These are phyloP conservation scores for Phytophthora sp. DNA, from an alignment of 352 stramenopile species.

Conservation along the genomic window DNA sequence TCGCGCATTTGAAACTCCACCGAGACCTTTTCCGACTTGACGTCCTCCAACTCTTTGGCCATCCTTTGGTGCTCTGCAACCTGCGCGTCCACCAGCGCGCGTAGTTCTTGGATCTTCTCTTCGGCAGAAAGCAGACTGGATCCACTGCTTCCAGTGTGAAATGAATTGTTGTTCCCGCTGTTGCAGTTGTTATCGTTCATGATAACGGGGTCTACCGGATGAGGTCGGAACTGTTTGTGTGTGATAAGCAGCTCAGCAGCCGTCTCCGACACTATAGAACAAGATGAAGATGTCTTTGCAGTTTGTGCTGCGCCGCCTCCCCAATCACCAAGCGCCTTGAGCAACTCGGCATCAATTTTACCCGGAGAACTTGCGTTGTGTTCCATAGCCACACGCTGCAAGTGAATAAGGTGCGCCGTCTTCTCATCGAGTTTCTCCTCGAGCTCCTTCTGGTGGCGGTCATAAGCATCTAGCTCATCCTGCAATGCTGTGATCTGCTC, in stretches of 20 bases:
- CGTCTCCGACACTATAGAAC: slow-evolving; percentile 8
- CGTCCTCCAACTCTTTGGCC: slow-evolving; percentile 85
- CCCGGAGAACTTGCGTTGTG: slow-evolving; percentile 72
- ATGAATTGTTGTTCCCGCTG: slow-evolving; percentile 27
- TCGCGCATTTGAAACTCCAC: slow-evolving; percentile 88
- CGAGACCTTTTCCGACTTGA: slow-evolving; percentile 89
- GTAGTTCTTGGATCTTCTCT: slow-evolving; percentile 88
- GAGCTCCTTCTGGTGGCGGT: slow-evolving; percentile 91
- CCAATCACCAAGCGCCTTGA: slow-evolving; percentile 75
- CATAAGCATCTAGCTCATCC: slow-evolving; percentile 94
- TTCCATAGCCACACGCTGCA: slow-evolving; percentile 92
- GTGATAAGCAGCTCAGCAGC: slow-evolving; percentile 58
- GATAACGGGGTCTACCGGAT: slow-evolving; percentile 47
- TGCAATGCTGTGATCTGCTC: slow-evolving; percentile 96
- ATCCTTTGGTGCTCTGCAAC: slow-evolving; percentile 59
- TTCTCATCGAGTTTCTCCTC: slow-evolving; percentile 96
- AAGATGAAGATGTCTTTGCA: slow-evolving; percentile 1
- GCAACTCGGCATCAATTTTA: slow-evolving; percentile 65
- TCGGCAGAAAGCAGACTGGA: slow-evolving; percentile 67
- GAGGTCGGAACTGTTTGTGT: slow-evolving; percentile 71
- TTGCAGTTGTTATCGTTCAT: slow-evolving; percentile 48
- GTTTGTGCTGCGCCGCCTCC: slow-evolving; percentile 26
- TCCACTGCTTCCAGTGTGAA: slow-evolving; percentile 8
- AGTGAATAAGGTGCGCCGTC: slow-evolving; percentile 92
- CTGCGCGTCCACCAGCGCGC: slow-evolving; percentile 65